Conservation (phyloP, 2,329 filamentous ascomycete genomes). For the Colletotrichum phormii region DNA sequence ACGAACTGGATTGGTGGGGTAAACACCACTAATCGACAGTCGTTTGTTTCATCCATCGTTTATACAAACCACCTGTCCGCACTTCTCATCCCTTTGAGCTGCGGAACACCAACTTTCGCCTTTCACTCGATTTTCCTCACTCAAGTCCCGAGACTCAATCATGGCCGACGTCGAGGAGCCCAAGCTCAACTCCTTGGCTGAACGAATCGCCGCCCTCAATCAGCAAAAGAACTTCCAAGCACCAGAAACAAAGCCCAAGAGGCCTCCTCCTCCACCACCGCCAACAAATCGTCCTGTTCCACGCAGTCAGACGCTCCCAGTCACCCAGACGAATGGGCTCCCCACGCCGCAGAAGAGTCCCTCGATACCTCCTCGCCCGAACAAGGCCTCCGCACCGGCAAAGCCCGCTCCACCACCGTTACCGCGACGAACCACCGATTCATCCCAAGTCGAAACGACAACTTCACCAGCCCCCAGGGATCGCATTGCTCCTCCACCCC, state of each 20-base stretch:
- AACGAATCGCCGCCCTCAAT: slow-evolving; percentile 74
- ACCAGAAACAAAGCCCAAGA: slow-evolving; percentile 48
- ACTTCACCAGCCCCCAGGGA: slow-evolving; percentile 42
- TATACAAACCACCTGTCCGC: slow-evolving; percentile 25
- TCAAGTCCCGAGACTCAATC: neutral
- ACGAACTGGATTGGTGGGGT: slow-evolving; percentile 17
- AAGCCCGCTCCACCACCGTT: slow-evolving; percentile 50
- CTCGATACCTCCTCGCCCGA: slow-evolving; percentile 52
- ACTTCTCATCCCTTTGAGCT: neutral
- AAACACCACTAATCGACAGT: neutral
- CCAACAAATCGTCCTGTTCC: slow-evolving; percentile 53
- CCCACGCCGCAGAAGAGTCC: slow-evolving; percentile 46
- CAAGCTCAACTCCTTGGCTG: slow-evolving; percentile 69
- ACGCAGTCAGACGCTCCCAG: slow-evolving; percentile 51
- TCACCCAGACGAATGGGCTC: slow-evolving; percentile 42
- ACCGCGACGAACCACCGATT: slow-evolving; percentile 50
- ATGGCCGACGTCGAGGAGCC: slow-evolving; percentile 74
- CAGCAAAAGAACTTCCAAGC: slow-evolving; percentile 68
- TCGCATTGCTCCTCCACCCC: slow-evolving; percentile 48
- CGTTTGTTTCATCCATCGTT: slow-evolving; percentile 12
- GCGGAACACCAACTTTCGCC: slow-evolving; percentile 1
- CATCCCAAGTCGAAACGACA: slow-evolving; percentile 38
- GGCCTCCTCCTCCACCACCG: slow-evolving; percentile 59
- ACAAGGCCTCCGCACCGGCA: slow-evolving; percentile 37
- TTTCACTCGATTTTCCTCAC: neutral